Evolutionary conservation across 2,329 filamentous ascomycete species (phyloP).

Genomic region (Rugonectria rugulosa): DNA sequence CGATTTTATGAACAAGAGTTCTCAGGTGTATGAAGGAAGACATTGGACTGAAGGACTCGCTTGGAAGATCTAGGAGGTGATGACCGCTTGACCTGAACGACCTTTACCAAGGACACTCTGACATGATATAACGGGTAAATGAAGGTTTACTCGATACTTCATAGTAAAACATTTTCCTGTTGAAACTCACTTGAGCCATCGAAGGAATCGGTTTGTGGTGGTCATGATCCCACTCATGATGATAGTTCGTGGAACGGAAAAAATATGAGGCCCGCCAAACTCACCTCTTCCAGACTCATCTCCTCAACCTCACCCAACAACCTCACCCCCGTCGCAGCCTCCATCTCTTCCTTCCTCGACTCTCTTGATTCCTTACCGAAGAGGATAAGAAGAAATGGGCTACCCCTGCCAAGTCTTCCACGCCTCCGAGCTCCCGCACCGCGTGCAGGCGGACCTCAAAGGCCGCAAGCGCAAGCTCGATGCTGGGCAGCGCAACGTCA

Average conservation of each 20-base stretch:
- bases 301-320: slow-evolving; percentile 65
- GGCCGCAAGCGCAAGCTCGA: slow-evolving; percentile 62
- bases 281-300: slow-evolving; percentile 66
- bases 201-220: neutral
- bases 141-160: too few species aligned
- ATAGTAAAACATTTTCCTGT: too few species aligned
- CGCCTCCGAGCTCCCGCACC: slow-evolving; percentile 57
- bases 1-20: too few species aligned
- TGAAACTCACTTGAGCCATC: too few species aligned
- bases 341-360: slow-evolving; percentile 36
- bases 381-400: slow-evolving; percentile 53
- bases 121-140: too few species aligned
- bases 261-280: slow-evolving; percentile 34
- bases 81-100: too few species aligned
- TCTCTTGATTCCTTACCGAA: neutral
- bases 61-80: too few species aligned
- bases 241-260: slow-evolving; percentile 9
- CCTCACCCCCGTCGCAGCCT: slow-evolving; percentile 54
- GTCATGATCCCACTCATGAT: too few species aligned
- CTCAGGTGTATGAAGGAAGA: too few species aligned
- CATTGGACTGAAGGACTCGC: too few species aligned
- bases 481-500: slow-evolving; percentile 49
- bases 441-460: slow-evolving; percentile 56
- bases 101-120: too few species aligned
- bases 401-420: slow-evolving; percentile 65